These are phyloP conservation scores for Paratinospora sagittata DNA, from an alignment of 164 flowering plant genomes.

Conservation along the genomic window DNA sequence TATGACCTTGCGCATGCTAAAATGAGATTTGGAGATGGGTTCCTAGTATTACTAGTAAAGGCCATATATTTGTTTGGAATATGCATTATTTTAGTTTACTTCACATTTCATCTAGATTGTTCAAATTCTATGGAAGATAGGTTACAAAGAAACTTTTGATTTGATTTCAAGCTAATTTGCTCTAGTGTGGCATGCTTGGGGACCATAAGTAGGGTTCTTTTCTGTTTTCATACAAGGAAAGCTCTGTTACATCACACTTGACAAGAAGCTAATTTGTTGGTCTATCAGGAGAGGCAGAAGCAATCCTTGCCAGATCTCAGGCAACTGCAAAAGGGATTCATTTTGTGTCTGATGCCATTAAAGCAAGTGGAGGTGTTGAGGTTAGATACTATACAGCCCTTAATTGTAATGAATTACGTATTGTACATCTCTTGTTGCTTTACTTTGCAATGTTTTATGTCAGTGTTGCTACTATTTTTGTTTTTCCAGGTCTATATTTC, in stretches of 20 bases:
- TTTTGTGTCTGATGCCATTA: slow-evolving; percentile 49
- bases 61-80: too few relatives aligned
- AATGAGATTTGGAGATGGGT: too few relatives aligned
- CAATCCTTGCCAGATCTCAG: slow-evolving; percentile 63
- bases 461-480: background rate
- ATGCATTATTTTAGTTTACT: too few relatives aligned
- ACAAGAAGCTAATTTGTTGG: background rate
- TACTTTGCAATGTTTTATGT: background rate
- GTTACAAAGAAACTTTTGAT: too few relatives aligned
- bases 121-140: too few relatives aligned
- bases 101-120: too few relatives aligned
- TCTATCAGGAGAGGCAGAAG: slow-evolving; percentile 82
- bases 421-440: too few relatives aligned
- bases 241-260: background rate
- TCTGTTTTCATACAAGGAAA: background rate
- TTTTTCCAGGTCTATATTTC: too few relatives aligned
- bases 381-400: slow-evolving; percentile 24
- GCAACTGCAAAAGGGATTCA: slow-evolving; percentile 66
- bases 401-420: background rate
- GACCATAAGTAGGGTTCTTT: background rate
- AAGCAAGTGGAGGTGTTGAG: slow-evolving; percentile 69
- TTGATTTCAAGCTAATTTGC: background rate
- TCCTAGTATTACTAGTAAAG: too few relatives aligned
- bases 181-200: background rate
- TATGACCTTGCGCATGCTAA: too few relatives aligned